Evolutionary conservation across 2,329 filamentous ascomycete genomes (phyloP).

Genomic region (Aspergillus sp.): DNA sequence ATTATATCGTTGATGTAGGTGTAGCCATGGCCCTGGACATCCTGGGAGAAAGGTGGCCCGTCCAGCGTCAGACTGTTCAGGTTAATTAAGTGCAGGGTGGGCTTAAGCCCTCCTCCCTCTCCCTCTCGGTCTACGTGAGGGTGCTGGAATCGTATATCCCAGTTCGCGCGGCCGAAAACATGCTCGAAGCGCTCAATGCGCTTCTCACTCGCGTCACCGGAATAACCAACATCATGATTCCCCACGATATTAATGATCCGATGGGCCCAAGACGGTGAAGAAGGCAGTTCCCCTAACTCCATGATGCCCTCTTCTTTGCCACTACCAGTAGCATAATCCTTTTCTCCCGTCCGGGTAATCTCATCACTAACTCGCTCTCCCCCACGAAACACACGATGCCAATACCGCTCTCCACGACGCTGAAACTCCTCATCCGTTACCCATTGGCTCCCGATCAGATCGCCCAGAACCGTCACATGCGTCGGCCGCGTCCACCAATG

Average conservation of each 20-base stretch:
- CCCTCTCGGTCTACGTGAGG: slow-evolving; percentile 30
- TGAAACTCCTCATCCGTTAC: slow-evolving; percentile 82
- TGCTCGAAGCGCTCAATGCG: slow-evolving; percentile 79
- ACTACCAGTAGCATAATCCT: slow-evolving; percentile 39
- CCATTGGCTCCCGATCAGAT: slow-evolving; percentile 94
- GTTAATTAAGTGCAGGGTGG: slow-evolving; percentile 77
- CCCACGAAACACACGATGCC: slow-evolving; percentile 75
- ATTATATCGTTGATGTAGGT: slow-evolving; percentile 64
- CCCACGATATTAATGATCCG: slow-evolving; percentile 87
- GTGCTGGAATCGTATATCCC: slow-evolving; percentile 75
- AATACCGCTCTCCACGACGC: slow-evolving; percentile 70
- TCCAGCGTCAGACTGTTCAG: slow-evolving; percentile 95
- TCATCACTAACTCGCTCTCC: slow-evolving; percentile 60
- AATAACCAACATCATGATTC: slow-evolving; percentile 96
- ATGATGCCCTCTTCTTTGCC: background rate
- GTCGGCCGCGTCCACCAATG: slow-evolving; percentile 83
- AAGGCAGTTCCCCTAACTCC: slow-evolving; percentile 36
- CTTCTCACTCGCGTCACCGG: slow-evolving; percentile 78
- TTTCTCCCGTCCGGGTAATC: slow-evolving; percentile 34
- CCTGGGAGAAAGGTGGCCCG: slow-evolving; percentile 66
- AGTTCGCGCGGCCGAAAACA: slow-evolving; percentile 84
- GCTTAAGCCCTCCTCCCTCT: slow-evolving; percentile 11
- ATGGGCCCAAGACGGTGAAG: slow-evolving; percentile 63
- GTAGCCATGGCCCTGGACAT: slow-evolving; percentile 75
- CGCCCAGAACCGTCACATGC: slow-evolving; percentile 84